phyloP scores from a whole-genome alignment of 140 eudicot genomes.

The Stevia rebaudiana region DNA sequence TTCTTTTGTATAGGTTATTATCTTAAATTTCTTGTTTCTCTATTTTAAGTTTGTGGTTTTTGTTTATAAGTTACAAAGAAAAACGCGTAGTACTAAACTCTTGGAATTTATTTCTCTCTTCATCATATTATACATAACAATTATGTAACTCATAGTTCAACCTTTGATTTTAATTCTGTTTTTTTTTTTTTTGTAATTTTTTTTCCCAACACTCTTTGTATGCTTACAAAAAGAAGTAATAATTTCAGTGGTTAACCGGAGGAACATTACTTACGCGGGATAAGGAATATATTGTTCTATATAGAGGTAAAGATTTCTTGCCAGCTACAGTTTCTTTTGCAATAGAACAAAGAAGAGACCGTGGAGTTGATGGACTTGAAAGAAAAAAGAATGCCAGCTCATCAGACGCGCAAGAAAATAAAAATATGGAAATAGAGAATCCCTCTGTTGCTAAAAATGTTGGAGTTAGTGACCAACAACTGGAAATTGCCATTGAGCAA shows the following conservation, averaged over 20 bases:
- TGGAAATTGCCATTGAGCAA: slow-evolving; percentile 30
- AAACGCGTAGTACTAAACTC: slow-evolving; percentile 6
- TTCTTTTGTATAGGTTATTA: background rate
- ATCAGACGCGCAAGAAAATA: slow-evolving; percentile 16
- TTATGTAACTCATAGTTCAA: slow-evolving; percentile 4
- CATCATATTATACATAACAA: slow-evolving; percentile 4
- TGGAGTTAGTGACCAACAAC: slow-evolving; percentile 30
- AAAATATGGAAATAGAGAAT: slow-evolving; percentile 11
- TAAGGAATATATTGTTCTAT: slow-evolving; percentile 65
- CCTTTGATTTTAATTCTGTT: background rate
- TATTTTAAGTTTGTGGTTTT: background rate
- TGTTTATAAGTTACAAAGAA: background rate
- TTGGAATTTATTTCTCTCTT: background rate
- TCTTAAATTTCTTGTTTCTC: background rate
- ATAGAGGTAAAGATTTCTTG: slow-evolving; percentile 92
- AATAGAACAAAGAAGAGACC: slow-evolving; percentile 61
- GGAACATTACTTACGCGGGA: slow-evolving; percentile 79
- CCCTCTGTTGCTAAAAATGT: slow-evolving; percentile 25
- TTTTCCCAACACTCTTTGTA: background rate
- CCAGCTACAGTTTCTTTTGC: slow-evolving; percentile 88
- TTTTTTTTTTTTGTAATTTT: background rate
- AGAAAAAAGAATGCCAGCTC: slow-evolving; percentile 23
- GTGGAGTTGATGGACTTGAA: slow-evolving; percentile 30
- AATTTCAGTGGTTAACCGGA: slow-evolving; percentile 81
- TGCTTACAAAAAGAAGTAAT: slow-evolving; percentile 7